Percentiles rank a stretch among this genome's conserved stretches.
Conservation (phyloP, 1,284 basidiomycete species). For the Cutaneotrichosporon cyanovorans region DNA sequence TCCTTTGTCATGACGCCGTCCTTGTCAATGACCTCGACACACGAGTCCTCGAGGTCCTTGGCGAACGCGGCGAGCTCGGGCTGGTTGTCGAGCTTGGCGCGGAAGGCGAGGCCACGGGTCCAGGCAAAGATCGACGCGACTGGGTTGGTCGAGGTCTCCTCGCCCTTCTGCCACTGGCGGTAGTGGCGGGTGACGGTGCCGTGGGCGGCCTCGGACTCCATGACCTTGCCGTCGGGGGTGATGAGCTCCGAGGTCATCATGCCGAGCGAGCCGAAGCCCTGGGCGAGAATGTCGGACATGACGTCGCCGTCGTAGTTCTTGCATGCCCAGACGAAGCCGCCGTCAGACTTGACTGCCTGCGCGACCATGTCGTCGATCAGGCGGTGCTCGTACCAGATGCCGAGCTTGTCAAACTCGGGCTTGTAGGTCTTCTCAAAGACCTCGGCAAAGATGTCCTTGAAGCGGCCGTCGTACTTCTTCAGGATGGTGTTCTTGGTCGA, state of each 20-base stretch:
- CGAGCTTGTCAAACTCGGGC: conserved; percentile 66
- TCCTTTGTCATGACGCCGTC: conserved; percentile 96
- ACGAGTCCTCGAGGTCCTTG: conserved; percentile 71
- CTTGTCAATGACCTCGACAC: conserved; percentile 83
- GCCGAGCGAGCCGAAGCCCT: conserved; percentile 79
- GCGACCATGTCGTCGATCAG: conserved; percentile 89
- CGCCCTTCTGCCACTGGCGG: conserved; percentile 91
- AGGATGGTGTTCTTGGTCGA: conserved; percentile 97
- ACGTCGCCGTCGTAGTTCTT: conserved; percentile 98
- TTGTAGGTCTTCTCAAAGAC: conserved; percentile 84
- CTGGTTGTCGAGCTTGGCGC: conserved; percentile 87
- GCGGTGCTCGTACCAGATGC: conserved; percentile 96
- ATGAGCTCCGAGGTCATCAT: conserved; percentile 98
- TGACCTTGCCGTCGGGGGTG: conserved; percentile 85
- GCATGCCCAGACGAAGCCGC: conserved; percentile 95
- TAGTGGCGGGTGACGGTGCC: conserved; percentile 85
- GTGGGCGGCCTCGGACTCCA: conserved; percentile 93
- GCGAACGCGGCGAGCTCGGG: conserved; percentile 69
- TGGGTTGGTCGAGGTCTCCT: conserved; percentile 94
- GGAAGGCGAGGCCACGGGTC: conserved; percentile 89
- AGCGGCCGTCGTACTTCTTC: conserved; percentile 93
- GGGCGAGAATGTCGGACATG: conserved; percentile 73
- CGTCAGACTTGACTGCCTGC: conserved; percentile 90
- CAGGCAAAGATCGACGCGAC: conserved; percentile 98
- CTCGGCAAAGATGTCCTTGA: conserved; percentile 98